Evolutionary conservation across 2,329 filamentous ascomycete genomes (phyloP), one percentile per base, ranked within the genome.

Genomic region (Hymenotorrendiella dingleyae): DNA sequence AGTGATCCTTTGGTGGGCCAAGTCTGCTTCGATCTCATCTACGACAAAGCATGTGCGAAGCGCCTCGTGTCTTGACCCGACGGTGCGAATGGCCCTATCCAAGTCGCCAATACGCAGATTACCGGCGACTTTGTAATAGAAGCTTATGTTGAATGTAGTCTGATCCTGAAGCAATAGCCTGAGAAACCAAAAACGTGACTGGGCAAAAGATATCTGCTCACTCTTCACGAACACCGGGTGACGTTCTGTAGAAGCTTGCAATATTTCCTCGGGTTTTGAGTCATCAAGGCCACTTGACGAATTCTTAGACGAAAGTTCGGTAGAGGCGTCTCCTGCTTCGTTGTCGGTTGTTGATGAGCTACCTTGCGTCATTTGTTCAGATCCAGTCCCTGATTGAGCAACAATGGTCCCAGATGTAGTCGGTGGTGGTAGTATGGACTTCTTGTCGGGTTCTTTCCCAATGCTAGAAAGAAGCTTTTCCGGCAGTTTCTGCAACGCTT

Each of bases 171-270:
- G 32, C 11, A 36, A 16, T 10, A 6, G 28, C 22, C 12, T 29
- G n/a, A 42, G 23, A 14, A 24, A 42, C 40, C 40, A 42, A 20
- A 42, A 42, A 27, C 39, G 27, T 22, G 39, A 26, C 30, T 42
- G 39, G 11, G 29, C 39, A 27, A 35, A 42, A 24, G 17, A 19
- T 29, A 41, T 41, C 17, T 22, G n/a, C 34, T 41, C 38, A 8
- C 19, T 33, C 27, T 22, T 41, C 4, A 41, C 21, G 16, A 38
- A 29, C 7, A n/a, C n/a, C n/a, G n/a, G n/a, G n/a, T n/a, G n/a
- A n/a, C n/a, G n/a, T n/a, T n/a, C n/a, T n/a, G n/a, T n/a, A n/a
- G n/a, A n/a, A n/a, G n/a, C n/a, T n/a, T n/a, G n/a, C n/a, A n/a
- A 9, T 32, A 14, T 16, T 16, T 9, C 6, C 8, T 8, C 29